Evolutionary conservation across 2,329 filamentous ascomycete genomes (phyloP), one percentile per base, ranked within the genome.

Genomic region (Talaromyces sp.): DNA sequence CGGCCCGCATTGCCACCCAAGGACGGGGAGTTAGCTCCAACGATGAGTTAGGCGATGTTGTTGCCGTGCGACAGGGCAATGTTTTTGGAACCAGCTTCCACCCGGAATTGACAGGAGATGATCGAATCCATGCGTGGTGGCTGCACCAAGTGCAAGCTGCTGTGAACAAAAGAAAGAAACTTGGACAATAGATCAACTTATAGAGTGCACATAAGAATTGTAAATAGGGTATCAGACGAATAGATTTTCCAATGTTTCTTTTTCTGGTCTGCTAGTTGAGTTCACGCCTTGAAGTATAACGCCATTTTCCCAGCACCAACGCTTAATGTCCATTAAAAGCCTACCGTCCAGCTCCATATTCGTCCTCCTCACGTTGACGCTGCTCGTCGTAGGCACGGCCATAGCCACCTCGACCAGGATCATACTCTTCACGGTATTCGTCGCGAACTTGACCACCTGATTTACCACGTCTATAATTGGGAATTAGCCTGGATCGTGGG

Each of bases 371-470:
- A 63, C 74, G 83, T 61, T 75, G 68, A 59, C 79, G 73, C 65
- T 80, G 74, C 65, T 89, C 86, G 27, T 86, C 82, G 54, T 91
- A 80, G 51, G 90, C 90, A 59, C 92, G 83, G 39, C 94, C 93
- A 62, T 92, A 85, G 10, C 94, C 94, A 63, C 94, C 94, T 64
- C 94, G 84, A 14, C 94, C 94, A 55, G 96, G 93, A 70, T 99
- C 94, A 70, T 87, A 99, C 77, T 99, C 94, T 72, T 97, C 91
- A 41, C 94, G 86, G 75, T 97, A 99, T 79, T 99, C 95, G 71
- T 99, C 94, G 61, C 94, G 86, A 57, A 99, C 94, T 77, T 99
- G 94, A 4, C 94, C 94, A 54, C 94, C 94, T 55, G 90, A 96
- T 79, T 96, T 96, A 66, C 93, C 93, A 48, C 93, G 86, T 57